Conservation (phyloP, 371 early-diverging fungal genomes). For the Cokeromyces recurvatus region DNA sequence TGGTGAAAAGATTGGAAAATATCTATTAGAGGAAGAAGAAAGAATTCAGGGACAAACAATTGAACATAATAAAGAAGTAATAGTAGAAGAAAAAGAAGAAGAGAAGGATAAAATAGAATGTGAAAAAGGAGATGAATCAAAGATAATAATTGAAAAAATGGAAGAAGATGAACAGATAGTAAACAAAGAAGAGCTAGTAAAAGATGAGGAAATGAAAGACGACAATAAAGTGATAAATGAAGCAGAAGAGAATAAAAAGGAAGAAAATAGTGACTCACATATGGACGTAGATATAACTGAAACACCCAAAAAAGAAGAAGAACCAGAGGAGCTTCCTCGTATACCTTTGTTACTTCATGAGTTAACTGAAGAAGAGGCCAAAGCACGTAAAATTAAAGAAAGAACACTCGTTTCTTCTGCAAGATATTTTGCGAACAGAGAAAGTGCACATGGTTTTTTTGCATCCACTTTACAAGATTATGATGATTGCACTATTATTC, state of each 20-base stretch:
- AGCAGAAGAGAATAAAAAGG: neutral
- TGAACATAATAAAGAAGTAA: constrained; percentile 18
- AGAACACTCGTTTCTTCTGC: constrained; percentile 36
- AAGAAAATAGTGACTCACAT: neutral
- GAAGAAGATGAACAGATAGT: constrained; percentile 1
- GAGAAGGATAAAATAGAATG: neutral
- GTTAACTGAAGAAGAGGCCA: constrained; percentile 26
- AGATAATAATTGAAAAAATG: neutral
- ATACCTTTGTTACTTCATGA: constrained; percentile 31
- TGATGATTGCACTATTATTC: constrained; percentile 50
- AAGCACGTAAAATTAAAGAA: constrained; percentile 32
- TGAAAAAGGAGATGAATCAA: neutral
- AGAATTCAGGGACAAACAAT: constrained; percentile 22
- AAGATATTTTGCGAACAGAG: constrained; percentile 46
- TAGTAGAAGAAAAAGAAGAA: neutral
- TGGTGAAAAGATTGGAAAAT: constrained; percentile 40
- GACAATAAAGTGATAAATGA: neutral
- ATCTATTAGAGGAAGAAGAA: constrained; percentile 37
- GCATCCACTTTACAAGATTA: constrained; percentile 49
- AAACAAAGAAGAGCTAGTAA: neutral
- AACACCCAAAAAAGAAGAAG: constrained; percentile 3
- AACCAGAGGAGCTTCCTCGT: neutral
- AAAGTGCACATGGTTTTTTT: constrained; percentile 44
- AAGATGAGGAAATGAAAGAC: neutral
- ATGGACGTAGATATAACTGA: neutral